Base-by-base conservation (phyloP, 148 eudicot species). In the Diospyros kaki region DNA sequence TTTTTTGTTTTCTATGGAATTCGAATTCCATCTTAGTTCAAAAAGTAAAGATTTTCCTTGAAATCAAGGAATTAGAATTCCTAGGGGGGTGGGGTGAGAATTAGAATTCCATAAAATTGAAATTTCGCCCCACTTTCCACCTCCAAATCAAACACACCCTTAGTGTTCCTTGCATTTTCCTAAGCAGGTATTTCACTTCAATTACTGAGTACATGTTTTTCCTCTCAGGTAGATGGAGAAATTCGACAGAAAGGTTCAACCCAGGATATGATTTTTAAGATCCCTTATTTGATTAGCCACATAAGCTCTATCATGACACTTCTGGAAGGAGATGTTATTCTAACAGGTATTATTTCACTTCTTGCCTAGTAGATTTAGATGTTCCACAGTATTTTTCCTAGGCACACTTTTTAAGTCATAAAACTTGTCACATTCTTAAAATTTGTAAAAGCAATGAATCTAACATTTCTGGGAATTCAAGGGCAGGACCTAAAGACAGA, bases 281-380 rank as follows among this genome's bases (percentile, higher is more conserved):
- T 95, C 74, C 98, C 98, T 3, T 95, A 79, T 83, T 83, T 95
- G 74, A 87, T 95, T 77, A 95, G 99, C 87, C 94, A 95, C 82
- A 92, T 95, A 77, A 95, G 99, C 78, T 84, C 94, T 77, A 69
- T 89, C 70, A 86, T 95, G 88, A 95, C 99, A 2, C 99, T 95
- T 83, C 83, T 95, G 65, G 97, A 92, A 82, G 99, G 97, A 81
- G 99, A 95, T 76, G 96, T 95, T 72, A 95, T 95, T 73, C 79
- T 95, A 64, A 95, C 99, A 83, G 99, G 99, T 92, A 81, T 45
- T 48, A 8, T 28, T 28, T 28, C 28, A 28, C 28, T 28, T 28
- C 28, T 28, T 28, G 28, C 28, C 28, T 28, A 28, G 28, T 28
- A 59, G 1, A 4, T 40, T 73, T 63, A 6, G 55, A 58, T 69